Base-by-base conservation (phyloP, 208 protist genomes). In the Wallacemonas sp. region DNA sequence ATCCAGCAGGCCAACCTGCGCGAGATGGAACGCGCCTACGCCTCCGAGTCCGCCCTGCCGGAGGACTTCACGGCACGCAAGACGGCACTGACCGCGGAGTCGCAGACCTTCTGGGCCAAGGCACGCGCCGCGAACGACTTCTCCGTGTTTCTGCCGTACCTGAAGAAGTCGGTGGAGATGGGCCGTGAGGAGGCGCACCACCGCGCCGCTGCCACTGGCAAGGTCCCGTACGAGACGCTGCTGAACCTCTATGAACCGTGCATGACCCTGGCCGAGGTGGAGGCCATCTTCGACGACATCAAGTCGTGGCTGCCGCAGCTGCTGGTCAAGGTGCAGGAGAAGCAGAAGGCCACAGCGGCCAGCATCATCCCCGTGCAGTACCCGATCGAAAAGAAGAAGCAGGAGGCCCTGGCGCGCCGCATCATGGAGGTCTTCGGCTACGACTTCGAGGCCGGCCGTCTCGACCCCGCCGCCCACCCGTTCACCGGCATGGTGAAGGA, bases 381-480 rank as follows among this genome's bases (percentile, higher is more conserved):
- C n/a, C 66, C 82, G n/a, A 80, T 87, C 41, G 55, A 58, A 2
- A 0, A 70, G 19, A 55, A 57, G 0, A 65, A 67, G 33, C 84
- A 86, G 60, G 39, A 70, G 34, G 67, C 24, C 9, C 67, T 87
- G 2, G 19, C 55, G 27, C 58, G 48, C 1, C 61, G 43, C 12
- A 70, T 74, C 24, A 29, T 41, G 78, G 38, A 63, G n/a, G 41
- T 76, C 38, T 83, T 72, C 72, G 67, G 79, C 26, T 87, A 81
- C 62, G 67, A 80, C 48, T 82, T 90, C 70, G 77, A 85, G 0
- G 68, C 6, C 19, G 81, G 81, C 24, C 68, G 85, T 4, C 46
- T 85, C 43, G 85, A 92, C 43, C 54, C 83, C 27, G 82, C 70
- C 12, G 21, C 72, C 3, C 85, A 92, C 49, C 85, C 85, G 0